Evolutionary conservation across 2,329 filamentous ascomycete genomes (phyloP).

Genomic region (Colletotrichum graminicola): DNA sequence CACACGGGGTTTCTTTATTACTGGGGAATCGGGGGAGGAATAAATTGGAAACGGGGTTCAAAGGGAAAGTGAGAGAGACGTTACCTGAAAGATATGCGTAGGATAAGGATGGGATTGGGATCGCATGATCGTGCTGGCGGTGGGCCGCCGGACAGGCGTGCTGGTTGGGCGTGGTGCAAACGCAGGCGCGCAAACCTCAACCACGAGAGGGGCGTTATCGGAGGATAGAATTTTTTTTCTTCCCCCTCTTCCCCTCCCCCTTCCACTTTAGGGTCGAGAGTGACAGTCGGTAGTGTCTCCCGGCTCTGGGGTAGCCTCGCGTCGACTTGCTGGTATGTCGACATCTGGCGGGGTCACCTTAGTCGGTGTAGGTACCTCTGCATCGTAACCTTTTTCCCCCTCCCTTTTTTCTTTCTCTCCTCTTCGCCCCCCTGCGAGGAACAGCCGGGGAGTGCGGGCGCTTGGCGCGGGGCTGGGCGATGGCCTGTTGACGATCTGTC

Average conservation of each 20-base stretch:
- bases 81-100: background rate
- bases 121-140: background rate
- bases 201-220: conserved; percentile 18
- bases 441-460: conserved; percentile 8
- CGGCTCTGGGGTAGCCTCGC: conserved; percentile 7
- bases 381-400: conserved; percentile 8
- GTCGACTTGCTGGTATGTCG: conserved; percentile 4
- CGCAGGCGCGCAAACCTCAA: background rate
- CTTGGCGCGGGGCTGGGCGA: background rate
- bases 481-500: background rate
- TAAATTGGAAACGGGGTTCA: background rate
- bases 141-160: background rate
- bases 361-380: conserved; percentile 14
- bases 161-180: background rate
- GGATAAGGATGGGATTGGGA: background rate
- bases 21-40: background rate
- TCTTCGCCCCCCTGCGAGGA: background rate
- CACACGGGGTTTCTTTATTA: background rate
- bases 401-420: background rate
- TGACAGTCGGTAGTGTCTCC: conserved; percentile 3
- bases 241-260: background rate
- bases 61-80: background rate
- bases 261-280: background rate
- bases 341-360: conserved; percentile 8
- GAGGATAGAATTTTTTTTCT: background rate